These are phyloP conservation scores for Echium plantagineum DNA, from an alignment of 257 asterid species.

Conservation along the genomic window DNA sequence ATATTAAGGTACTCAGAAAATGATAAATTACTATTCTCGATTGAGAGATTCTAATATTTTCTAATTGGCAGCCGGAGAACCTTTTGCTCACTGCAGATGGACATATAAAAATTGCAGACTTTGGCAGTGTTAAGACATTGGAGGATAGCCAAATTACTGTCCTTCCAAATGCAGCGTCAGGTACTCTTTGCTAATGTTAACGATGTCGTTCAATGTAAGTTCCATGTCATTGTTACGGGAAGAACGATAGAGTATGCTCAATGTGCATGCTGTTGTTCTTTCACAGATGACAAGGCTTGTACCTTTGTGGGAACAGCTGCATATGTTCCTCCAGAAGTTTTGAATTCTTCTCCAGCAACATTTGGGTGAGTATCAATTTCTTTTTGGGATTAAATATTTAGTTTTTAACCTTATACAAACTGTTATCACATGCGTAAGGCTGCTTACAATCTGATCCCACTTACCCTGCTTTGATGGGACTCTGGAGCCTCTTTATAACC, in stretches of 20 bases:
- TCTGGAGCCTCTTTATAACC: too few species aligned
- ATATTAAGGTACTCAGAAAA: conserved; percentile 63
- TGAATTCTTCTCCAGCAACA: conserved; percentile 98
- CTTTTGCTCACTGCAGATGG: conserved; percentile 91
- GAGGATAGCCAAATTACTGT: conserved; percentile 85
- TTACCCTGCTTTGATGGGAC: too few species aligned
- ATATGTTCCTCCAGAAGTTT: conserved; percentile 96
- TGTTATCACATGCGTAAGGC: too few species aligned
- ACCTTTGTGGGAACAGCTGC: conserved; percentile 99
- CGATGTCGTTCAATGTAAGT: neutral
- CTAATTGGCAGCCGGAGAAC: conserved; percentile 81
- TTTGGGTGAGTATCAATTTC: conserved; percentile 38
- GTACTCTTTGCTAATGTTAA: conserved; percentile 18
- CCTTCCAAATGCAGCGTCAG: conserved; percentile 97
- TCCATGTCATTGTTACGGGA: neutral
- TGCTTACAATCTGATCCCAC: too few species aligned
- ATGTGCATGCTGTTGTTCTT: neutral
- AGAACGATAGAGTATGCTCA: neutral
- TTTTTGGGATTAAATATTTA: conserved; percentile 4
- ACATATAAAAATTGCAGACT: conserved; percentile 96
- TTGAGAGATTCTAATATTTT: conserved; percentile 26
- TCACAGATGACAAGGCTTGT: conserved; percentile 92
- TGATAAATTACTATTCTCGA: conserved; percentile 6
- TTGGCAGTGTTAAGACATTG: conserved; percentile 98
- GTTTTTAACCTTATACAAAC: neutral